Evolutionary conservation across 768 basidiomycete genomes (phyloP), one percentile per base, ranked within the genome.

Genomic region (Dictyophora rubrovolvata): DNA sequence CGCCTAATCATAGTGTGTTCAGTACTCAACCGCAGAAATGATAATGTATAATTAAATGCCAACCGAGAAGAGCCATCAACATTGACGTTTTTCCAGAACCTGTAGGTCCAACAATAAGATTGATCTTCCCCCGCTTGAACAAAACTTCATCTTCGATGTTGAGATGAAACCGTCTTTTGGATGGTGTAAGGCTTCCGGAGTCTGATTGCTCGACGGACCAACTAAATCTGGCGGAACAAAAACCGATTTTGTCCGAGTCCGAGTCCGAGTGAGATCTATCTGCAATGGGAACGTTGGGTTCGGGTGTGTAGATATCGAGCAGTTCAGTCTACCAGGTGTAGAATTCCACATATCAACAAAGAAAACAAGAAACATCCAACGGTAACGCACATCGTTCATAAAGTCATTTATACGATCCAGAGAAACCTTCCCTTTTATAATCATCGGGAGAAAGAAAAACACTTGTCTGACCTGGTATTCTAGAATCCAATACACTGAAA

Each of bases 401-500:
- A 77, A 78, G 5, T 71, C 70, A 64, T 79, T 72, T 36, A 83
- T 64, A 21, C 87, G 79, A 57, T 82, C 79, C 5, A 89, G 64
- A 1, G 85, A 85, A 5, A 89, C 85, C 68, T 82, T 83, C 53
- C 77, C 82, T 69, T 21, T 18, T 17, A 12, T 12, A 36, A 51
- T n/a, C 8, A 18, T 71, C 33, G 5, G 22, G 53, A 53, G 36
- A 21, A 22, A 17, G 9, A 9, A n/a, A 48, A 22, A 36, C 7
- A 28, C 7, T 28, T 28, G 28, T 28, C 28, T 2, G 28, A 28
- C 7, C 58, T 82, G 79, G 1, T 74, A 72, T 33, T 81, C 76
- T 28, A 89, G 68, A 62, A 83, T 73, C 53, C 83, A 79, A 64
- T 88, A 87, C 34, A 87, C 81, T 28, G 28, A 28, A 28, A 28